Evolutionary conservation across 805 yeast species (phyloP).

Genomic region (Yarrowia keelungensis): DNA sequence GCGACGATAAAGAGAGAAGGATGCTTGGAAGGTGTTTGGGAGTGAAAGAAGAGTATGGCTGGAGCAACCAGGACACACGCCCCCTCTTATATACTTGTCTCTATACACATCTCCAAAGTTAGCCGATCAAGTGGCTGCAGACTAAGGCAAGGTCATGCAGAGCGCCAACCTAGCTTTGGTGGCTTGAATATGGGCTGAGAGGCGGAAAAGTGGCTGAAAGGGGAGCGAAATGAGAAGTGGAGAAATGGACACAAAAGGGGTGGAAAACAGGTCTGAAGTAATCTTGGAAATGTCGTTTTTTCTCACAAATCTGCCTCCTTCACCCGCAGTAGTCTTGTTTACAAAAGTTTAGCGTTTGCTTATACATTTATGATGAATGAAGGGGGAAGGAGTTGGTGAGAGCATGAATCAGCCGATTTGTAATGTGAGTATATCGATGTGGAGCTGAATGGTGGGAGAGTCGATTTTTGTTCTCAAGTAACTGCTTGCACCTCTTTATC

Average conservation of each 20-base stretch:
- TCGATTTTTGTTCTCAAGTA: neutral
- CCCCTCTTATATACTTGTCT: conserved; percentile 6
- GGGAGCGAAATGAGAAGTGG: neutral
- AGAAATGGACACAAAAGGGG: neutral
- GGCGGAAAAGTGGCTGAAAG: neutral
- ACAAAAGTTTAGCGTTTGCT: neutral
- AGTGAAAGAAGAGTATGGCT: neutral
- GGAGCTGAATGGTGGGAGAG: neutral
- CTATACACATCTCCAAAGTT: conserved; percentile 21
- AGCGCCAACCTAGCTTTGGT: conserved; percentile 4
- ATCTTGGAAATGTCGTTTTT: too few species aligned
- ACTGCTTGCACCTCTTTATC: neutral
- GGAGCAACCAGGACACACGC: neutral
- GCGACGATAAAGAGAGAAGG: too few species aligned
- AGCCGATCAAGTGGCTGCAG: conserved; percentile 34
- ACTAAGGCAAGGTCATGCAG: conserved; percentile 26
- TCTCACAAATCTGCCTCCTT: neutral
- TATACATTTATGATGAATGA: neutral
- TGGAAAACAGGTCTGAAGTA: too few species aligned
- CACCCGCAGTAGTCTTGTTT: neutral
- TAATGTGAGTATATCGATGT: neutral
- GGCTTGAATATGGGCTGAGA: conserved; percentile 33
- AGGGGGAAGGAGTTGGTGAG: neutral
- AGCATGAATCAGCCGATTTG: neutral
- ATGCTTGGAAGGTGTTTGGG: neutral